Conservation (phyloP, 352 stramenopile genomes). For the Phytophthora nicotianae region DNA sequence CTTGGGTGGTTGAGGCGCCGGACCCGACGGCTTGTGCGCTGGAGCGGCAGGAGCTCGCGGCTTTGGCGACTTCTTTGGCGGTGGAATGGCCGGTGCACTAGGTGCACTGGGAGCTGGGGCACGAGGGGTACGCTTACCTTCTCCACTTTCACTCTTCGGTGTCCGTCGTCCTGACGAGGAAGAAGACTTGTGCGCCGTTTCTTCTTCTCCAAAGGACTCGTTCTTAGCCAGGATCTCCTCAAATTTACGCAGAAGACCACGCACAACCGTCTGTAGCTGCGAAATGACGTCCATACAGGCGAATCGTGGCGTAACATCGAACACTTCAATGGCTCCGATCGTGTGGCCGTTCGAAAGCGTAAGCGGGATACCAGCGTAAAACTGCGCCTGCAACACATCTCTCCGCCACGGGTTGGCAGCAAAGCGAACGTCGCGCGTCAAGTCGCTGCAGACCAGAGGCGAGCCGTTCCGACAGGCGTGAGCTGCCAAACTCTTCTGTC, state of each 20-base stretch:
- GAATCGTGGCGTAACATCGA: slow-evolving; percentile 59
- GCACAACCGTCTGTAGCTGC: slow-evolving; percentile 80
- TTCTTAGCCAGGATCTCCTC: slow-evolving; percentile 80
- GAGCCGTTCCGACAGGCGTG: slow-evolving; percentile 77
- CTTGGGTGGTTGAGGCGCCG: slow-evolving; percentile 24
- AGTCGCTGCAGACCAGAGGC: slow-evolving; percentile 80
- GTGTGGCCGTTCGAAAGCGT: slow-evolving; percentile 82
- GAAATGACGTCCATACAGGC: slow-evolving; percentile 76
- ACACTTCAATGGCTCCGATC: slow-evolving; percentile 82
- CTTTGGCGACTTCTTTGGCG: slow-evolving; percentile 43
- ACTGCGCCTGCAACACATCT: slow-evolving; percentile 54
- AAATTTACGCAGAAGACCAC: slow-evolving; percentile 75
- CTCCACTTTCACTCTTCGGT: slow-evolving; percentile 21
- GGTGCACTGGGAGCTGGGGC: slow-evolving; percentile 40
- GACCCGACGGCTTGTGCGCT: slow-evolving; percentile 30
- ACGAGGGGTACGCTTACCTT: slow-evolving; percentile 30
- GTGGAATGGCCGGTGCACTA: slow-evolving; percentile 35
- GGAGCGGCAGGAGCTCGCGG: slow-evolving; percentile 13
- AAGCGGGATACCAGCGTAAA: slow-evolving; percentile 88
- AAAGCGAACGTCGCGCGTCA: slow-evolving; percentile 78
- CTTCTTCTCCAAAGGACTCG: slow-evolving; percentile 48
- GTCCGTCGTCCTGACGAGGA: slow-evolving; percentile 55
- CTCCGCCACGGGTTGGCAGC: slow-evolving; percentile 71
- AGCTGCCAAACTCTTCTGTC: slow-evolving; percentile 66
- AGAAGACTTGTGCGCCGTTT: slow-evolving; percentile 55